Percentiles rank a stretch among this genome's conserved stretches.
Conservation (phyloP, 352 stramenopile species). For the Globisporangium cederbergense region DNA sequence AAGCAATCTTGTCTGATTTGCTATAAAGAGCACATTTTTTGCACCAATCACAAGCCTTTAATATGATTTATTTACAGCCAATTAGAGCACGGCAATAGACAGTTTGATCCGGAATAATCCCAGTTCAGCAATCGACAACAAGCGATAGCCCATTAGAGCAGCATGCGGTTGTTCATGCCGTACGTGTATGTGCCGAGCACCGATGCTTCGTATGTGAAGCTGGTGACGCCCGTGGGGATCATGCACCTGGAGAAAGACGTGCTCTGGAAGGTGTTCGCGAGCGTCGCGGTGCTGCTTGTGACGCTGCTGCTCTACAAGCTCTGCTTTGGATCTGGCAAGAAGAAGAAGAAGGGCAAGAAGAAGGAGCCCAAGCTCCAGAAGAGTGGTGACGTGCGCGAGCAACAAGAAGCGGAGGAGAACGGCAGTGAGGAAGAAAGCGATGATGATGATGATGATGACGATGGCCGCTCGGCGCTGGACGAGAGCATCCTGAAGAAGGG, state of each 20-base stretch:
- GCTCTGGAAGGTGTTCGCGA: conserved; percentile 36
- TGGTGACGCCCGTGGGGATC: conserved; percentile 71
- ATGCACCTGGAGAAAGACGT: conserved; percentile 55
- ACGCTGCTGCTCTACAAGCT: conserved; percentile 29
- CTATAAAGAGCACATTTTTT: background rate
- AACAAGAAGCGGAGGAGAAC: background rate
- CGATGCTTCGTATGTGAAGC: conserved; percentile 49
- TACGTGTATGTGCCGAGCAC: conserved; percentile 71
- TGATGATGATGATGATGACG: conserved; percentile 18
- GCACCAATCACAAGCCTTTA: background rate
- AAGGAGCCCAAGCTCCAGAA: conserved; percentile 33
- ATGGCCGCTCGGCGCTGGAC: conserved; percentile 38
- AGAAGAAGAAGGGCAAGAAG: conserved; percentile 15
- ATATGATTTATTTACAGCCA: background rate
- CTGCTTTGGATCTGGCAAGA: conserved; percentile 12
- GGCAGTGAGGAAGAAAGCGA: conserved; percentile 11
- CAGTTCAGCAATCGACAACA: background rate
- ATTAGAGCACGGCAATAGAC: background rate
- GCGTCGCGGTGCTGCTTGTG: conserved; percentile 29
- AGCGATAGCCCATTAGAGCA: background rate
- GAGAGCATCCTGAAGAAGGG: conserved; percentile 69
- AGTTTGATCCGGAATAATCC: background rate
- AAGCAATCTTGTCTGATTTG: background rate
- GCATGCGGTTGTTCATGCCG: conserved; percentile 47
- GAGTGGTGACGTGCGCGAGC: conserved; percentile 15